A percentile compares a stretch with the other conserved stretches of the same genome.
Evolutionary conservation across 208 protist species (phyloP).

Genomic region (Acanthamoeba royreba): DNA sequence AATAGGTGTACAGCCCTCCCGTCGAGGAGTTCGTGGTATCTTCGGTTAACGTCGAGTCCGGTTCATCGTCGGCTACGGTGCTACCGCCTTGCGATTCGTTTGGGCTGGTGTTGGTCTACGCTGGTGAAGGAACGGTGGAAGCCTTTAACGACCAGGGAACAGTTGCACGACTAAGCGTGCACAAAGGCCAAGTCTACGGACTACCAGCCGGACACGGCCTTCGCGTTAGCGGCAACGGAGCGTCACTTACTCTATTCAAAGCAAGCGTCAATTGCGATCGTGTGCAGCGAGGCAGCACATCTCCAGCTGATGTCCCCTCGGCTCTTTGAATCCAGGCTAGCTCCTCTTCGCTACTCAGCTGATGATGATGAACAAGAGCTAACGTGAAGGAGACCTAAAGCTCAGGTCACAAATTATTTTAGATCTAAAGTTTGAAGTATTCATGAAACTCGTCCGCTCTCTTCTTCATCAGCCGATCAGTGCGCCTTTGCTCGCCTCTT

Average conservation of each 20-base stretch:
- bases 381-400: too few species aligned
- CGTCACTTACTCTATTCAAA: background rate
- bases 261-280: background rate
- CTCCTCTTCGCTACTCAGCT: background rate
- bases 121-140: background rate
- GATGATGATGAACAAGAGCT: too few species aligned
- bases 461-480: too few species aligned
- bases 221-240: background rate
- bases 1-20: conserved; percentile 44
- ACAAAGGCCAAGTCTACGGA: background rate
- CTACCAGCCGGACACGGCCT: background rate
- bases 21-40: conserved; percentile 63
- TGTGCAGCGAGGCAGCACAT: background rate
- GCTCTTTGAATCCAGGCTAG: background rate
- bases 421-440: too few species aligned
- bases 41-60: background rate
- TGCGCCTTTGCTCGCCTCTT: too few species aligned
- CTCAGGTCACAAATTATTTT: too few species aligned
- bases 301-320: background rate
- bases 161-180: background rate
- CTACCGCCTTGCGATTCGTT: conserved; percentile 89
- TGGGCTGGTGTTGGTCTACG: conserved; percentile 64
- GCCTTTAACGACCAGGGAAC: background rate
- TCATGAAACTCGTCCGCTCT: too few species aligned
- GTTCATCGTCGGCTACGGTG: conserved; percentile 90